A percentile compares a stretch with the other conserved stretches of the same genome.
phyloP scores from a whole-genome alignment of 139 green algal genomes.

The Desmodesmus armatus region DNA sequence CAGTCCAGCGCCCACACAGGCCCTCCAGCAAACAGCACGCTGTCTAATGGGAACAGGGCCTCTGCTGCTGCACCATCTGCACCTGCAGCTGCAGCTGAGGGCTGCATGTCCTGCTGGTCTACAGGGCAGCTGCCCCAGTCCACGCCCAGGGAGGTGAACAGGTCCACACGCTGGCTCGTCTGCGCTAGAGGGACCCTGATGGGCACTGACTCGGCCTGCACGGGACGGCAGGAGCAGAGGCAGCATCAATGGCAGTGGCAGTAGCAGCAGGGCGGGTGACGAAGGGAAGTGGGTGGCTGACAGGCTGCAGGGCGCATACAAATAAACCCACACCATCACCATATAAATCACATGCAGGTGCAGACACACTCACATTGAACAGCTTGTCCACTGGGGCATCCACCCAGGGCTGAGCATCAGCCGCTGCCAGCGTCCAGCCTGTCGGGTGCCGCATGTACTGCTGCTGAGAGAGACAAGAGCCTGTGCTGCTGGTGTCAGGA shows the following conservation, averaged over 20 bases:
- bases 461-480: too few relatives aligned
- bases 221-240: not conserved
- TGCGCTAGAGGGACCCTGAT: conserved; percentile 5
- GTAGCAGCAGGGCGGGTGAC: not conserved
- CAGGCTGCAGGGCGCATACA: too few relatives aligned
- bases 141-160: not conserved
- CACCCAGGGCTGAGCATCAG: not conserved
- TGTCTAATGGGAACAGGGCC: conserved; percentile 46
- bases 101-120: not conserved
- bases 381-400: conserved; percentile 29
- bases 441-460: too few relatives aligned
- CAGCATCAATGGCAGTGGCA: not conserved
- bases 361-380: conserved; percentile 2
- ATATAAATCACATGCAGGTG: too few relatives aligned
- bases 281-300: not conserved
- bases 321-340: too few relatives aligned
- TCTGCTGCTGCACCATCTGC: not conserved
- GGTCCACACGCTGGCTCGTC: not conserved
- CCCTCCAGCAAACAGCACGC: conserved; percentile 56
- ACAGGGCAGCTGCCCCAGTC: not conserved
- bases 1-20: conserved; percentile 68
- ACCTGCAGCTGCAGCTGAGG: not conserved
- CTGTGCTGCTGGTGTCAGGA: too few relatives aligned
- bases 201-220: conserved; percentile 25
- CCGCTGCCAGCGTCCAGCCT: conserved; percentile 2